A percentile compares a stretch with the other conserved stretches of the same genome.
phyloP scores from a whole-genome alignment of 2,329 filamentous ascomycete genomes.

The Drechslerella stenobrocha region DNA sequence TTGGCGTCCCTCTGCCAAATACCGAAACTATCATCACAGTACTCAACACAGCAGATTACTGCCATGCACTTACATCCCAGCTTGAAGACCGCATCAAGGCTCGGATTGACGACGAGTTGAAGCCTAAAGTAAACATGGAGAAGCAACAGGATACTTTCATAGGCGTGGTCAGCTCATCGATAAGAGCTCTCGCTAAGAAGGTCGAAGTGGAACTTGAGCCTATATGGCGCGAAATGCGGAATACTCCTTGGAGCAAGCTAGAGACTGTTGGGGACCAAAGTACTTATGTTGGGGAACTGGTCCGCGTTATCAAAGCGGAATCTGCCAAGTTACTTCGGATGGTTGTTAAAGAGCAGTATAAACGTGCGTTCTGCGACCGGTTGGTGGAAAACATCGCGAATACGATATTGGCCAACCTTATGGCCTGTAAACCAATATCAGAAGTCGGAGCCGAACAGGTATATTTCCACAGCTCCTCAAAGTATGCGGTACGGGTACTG shows the following conservation, averaged over 20 bases:
- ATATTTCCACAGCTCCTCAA: conserved; percentile 50
- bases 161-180: conserved; percentile 85
- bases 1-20: conserved; percentile 55
- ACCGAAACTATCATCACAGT: conserved; percentile 81
- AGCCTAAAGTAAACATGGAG: conserved; percentile 78
- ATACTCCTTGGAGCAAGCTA: conserved; percentile 91
- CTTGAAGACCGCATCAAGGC: conserved; percentile 93
- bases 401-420: conserved; percentile 76
- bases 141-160: conserved; percentile 94
- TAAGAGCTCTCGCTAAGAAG: conserved; percentile 78
- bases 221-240: conserved; percentile 95
- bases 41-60: conserved; percentile 96
- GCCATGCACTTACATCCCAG: conserved; percentile 88
- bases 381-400: conserved; percentile 84
- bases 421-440: conserved; percentile 85
- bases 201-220: conserved; percentile 82
- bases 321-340: conserved; percentile 74
- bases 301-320: conserved; percentile 71
- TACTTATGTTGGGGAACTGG: conserved; percentile 81
- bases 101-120: conserved; percentile 78
- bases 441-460: conserved; percentile 93
- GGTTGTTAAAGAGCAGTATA: conserved; percentile 88
- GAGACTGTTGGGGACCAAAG: conserved; percentile 93
- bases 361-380: conserved; percentile 91
- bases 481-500: conserved; percentile 51